Evolutionary conservation across 2,329 filamentous ascomycete genomes (phyloP).

Genomic region (Fonsecaea monophora): DNA sequence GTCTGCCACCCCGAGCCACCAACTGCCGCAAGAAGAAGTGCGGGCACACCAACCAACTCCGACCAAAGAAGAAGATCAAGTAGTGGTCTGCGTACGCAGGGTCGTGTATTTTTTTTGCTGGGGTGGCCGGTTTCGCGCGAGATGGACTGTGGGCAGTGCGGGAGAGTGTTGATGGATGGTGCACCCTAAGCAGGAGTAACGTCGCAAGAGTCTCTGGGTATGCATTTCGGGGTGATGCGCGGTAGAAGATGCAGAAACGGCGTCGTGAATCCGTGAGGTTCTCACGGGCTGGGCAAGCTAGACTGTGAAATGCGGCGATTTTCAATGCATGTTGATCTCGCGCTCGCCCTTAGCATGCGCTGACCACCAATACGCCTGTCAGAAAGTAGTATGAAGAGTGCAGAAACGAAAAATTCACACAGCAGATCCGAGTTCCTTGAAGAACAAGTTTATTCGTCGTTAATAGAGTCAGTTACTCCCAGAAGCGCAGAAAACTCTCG

Average conservation of each 20-base stretch:
- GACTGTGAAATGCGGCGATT: neutral
- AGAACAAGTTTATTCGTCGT: neutral
- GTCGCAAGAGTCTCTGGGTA: neutral
- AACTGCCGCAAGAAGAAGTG: constrained; percentile 99
- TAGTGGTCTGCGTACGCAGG: constrained; percentile 61
- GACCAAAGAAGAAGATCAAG: constrained; percentile 99
- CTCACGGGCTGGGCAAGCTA: neutral
- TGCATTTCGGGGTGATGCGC: neutral
- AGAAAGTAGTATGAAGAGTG: neutral
- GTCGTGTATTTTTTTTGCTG: constrained; percentile 43
- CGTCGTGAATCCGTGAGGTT: neutral
- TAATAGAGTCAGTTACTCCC: neutral
- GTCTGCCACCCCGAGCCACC: constrained; percentile 96
- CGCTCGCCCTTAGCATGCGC: neutral
- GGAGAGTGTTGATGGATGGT: neutral
- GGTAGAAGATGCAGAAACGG: neutral
- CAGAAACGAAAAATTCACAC: neutral
- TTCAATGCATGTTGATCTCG: neutral
- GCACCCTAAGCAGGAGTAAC: neutral
- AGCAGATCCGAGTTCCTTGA: neutral
- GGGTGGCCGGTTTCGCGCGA: constrained; percentile 30
- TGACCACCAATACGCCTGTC: neutral
- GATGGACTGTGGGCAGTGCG: constrained; percentile 10
- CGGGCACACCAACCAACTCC: constrained; percentile 99
- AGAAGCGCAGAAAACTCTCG: neutral